These are phyloP conservation scores for Besnoitia besnoiti DNA, from an alignment of 169 alveolate species.

Conservation along the genomic window DNA sequence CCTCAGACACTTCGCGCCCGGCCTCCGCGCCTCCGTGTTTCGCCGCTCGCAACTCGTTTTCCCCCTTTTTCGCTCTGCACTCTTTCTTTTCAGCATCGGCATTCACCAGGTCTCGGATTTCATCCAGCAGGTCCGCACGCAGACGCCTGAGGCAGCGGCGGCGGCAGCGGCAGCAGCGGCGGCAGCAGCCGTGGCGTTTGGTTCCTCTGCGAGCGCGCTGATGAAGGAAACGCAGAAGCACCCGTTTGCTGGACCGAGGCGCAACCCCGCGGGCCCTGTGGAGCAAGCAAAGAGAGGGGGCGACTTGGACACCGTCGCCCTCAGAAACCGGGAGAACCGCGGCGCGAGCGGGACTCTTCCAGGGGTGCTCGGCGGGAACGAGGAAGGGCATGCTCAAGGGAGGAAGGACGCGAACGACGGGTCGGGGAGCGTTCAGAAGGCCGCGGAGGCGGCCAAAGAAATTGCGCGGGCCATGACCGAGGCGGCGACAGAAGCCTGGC, in stretches of 20 bases:
- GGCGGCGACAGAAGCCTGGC: conserved; percentile 30
- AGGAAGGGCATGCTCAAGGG: background rate
- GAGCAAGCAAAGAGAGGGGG: no score
- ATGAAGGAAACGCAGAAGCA: conserved; percentile 15
- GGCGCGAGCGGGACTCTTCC: no score
- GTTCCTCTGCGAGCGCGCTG: conserved; percentile 21
- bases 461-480: conserved; percentile 16
- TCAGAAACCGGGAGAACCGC: no score
- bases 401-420: background rate
- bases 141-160: conserved; percentile 15
- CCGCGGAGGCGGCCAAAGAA: conserved; percentile 15
- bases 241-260: background rate
- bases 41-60: background rate
- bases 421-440: background rate
- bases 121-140: conserved; percentile 29
- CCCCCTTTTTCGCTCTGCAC: background rate
- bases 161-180: conserved; percentile 25
- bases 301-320: no score
- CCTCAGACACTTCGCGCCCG: no score
- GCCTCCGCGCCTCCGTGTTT: no score
- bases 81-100: background rate
- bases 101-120: conserved; percentile 25
- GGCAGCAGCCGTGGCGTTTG: background rate
- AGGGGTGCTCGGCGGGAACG: background rate
- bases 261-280: no score